Base-by-base conservation (phyloP, 2,329 filamentous ascomycete species). In the Trichoderma sp. region DNA sequence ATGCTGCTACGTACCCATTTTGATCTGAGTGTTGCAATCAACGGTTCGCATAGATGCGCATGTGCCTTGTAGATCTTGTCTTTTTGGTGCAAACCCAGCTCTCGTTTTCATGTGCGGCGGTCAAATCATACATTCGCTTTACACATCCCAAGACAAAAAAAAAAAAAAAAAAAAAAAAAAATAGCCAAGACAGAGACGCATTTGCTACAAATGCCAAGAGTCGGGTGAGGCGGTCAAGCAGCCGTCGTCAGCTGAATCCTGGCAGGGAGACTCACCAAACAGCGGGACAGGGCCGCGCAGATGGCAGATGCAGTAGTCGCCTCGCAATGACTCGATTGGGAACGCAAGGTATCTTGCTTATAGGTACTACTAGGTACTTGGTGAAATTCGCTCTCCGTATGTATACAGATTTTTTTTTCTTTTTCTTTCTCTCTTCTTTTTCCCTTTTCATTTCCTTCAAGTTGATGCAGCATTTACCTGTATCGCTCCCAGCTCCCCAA, bases 401-500 rank as follows among this genome's bases (percentile, higher is more conserved):
- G 46, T 49, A 24, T 59, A 26, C 26, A 58, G 14, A 30, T 30
- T 30, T 1, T 30, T 34, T 14, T n/a, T 2, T 8, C n/a, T n/a
- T 8, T 13, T 30, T 66, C n/a, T 11, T 65, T 28, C 28, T 7
- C 14, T 46, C 21, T 30, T 32, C 3, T 55, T 24, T 55, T 32
- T 11, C 24, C 30, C 51, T 13, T 58, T 24, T 30, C 8, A 24
- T 16, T 32, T 34, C 28, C n/a, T 51, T 24, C 21, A 28, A 18
- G 18, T 11, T 16, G 14, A 6, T 39, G 21, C 5, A 34, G 18
- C n/a, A 34, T 16, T 71, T 75, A 78, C 65, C 75, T 74, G 70
- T 78, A 77, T 68, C 76, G 75, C 65, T 83, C 82, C 90, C 90
- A 92, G 76, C 89, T 91, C 4, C 90, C 90, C 74, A 91, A 77